A percentile compares a stretch with the other conserved stretches of the same genome.
phyloP scores from a whole-genome alignment of 140 eudicot genomes.

The Bidens hawaiensis region DNA sequence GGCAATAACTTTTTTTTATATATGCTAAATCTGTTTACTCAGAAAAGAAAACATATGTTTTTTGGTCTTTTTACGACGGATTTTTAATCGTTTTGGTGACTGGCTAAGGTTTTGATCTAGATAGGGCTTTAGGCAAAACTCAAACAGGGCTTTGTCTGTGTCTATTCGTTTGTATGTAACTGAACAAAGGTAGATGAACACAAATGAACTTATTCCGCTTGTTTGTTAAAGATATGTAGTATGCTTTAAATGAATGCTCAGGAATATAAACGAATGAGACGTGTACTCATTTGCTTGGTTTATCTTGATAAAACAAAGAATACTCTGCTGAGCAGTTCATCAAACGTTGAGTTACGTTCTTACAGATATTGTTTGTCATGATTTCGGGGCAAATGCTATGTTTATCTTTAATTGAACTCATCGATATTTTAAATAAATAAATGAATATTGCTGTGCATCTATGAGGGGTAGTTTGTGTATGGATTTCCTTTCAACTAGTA shows the following conservation, averaged over 20 bases:
- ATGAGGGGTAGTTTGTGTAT: too few species aligned
- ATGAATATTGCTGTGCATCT: too few species aligned
- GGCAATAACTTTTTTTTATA: background rate
- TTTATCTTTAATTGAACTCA: too few species aligned
- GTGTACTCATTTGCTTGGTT: background rate
- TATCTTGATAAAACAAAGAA: background rate
- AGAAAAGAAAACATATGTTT: background rate
- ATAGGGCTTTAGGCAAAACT: background rate
- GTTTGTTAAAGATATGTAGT: background rate
- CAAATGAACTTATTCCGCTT: background rate
- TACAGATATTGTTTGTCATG: too few species aligned
- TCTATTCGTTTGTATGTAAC: background rate
- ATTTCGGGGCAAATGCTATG: too few species aligned
- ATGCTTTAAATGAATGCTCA: too few species aligned
- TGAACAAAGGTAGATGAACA: background rate
- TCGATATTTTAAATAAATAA: too few species aligned
- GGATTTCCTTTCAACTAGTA: too few species aligned
- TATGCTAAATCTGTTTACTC: background rate
- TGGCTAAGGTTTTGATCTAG: background rate
- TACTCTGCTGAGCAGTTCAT: background rate
- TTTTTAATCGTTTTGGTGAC: background rate
- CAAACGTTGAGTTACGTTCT: too few species aligned
- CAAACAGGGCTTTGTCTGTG: background rate
- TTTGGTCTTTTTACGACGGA: background rate
- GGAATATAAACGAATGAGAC: background rate